Evolutionary conservation across 257 asterid genomes (phyloP).

Genomic region (Misopates orontium): DNA sequence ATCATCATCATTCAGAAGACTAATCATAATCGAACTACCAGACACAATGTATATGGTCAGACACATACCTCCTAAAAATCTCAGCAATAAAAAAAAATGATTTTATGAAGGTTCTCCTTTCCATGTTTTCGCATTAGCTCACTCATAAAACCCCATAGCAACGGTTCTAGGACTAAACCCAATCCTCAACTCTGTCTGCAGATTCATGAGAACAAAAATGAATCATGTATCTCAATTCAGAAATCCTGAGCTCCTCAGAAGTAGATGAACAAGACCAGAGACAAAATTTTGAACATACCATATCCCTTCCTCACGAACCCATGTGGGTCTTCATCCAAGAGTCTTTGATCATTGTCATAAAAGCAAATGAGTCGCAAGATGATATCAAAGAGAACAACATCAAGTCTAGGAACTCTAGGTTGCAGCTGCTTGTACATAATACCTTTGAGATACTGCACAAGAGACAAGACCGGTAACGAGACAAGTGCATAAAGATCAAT

Average conservation of each 20-base stretch:
- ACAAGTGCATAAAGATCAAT: slow-evolving; percentile 7
- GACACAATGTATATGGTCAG: too few species aligned
- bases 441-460: slow-evolving; percentile 85
- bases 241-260: slow-evolving; percentile 9
- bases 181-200: slow-evolving; percentile 92
- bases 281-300: slow-evolving; percentile 48
- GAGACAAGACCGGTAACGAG: slow-evolving; percentile 27
- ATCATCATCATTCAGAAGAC: too few species aligned
- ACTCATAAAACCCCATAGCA: slow-evolving; percentile 98
- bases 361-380: slow-evolving; percentile 98
- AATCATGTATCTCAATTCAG: slow-evolving; percentile 17
- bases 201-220: slow-evolving; percentile 10
- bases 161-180: slow-evolving; percentile 94
- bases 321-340: slow-evolving; percentile 98
- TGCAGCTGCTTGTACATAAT: slow-evolving; percentile 83
- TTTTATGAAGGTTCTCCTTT: too few species aligned
- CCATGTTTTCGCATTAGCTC: slow-evolving; percentile 93
- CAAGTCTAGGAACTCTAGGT: slow-evolving; percentile 80
- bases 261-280: not conserved
- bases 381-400: slow-evolving; percentile 84
- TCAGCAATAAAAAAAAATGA: too few species aligned
- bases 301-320: slow-evolving; percentile 99
- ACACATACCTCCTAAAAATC: too few species aligned
- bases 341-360: slow-evolving; percentile 84
- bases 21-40: too few species aligned